Percentiles rank a stretch among this genome's conserved stretches.
Evolutionary conservation across 768 basidiomycete species (phyloP).

Genomic region (Tubosaeta sp.): DNA sequence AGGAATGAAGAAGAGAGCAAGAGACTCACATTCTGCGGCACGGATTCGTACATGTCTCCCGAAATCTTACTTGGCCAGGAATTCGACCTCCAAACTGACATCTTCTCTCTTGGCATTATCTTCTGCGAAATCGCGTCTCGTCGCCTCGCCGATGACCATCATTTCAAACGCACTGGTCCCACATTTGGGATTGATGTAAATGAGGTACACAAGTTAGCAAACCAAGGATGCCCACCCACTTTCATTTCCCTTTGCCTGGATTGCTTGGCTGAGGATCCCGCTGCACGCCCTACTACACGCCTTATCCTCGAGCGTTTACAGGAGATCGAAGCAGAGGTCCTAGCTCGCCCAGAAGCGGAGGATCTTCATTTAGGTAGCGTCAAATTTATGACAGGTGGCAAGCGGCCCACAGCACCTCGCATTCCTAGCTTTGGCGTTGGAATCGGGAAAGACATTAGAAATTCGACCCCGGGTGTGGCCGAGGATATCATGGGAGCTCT

Average conservation of each 20-base stretch:
- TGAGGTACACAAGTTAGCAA: constrained; percentile 67
- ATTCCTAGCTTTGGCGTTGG: constrained; percentile 86
- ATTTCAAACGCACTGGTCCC: constrained; percentile 76
- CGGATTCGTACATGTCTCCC: constrained; percentile 95
- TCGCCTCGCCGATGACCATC: constrained; percentile 76
- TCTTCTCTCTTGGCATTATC: constrained; percentile 90
- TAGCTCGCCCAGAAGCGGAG: constrained; percentile 60
- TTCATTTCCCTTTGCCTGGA: constrained; percentile 76
- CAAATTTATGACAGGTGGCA: constrained; percentile 71
- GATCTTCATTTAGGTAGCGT: constrained; percentile 82
- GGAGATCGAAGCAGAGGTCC: constrained; percentile 79
- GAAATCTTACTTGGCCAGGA: constrained; percentile 90
- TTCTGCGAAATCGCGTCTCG: constrained; percentile 89
- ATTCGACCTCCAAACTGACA: constrained; percentile 91
- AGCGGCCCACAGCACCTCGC: constrained; percentile 59
- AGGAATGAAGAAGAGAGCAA: constrained; percentile 87
- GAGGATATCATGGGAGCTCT: constrained; percentile 33
- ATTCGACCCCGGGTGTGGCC: constrained; percentile 27
- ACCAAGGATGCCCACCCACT: constrained; percentile 69
- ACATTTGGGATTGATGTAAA: constrained; percentile 70
- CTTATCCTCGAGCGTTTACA: constrained; percentile 76
- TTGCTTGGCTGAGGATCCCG: constrained; percentile 66
- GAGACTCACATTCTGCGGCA: constrained; percentile 83
- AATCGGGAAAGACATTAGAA: constrained; percentile 55
- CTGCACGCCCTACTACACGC: constrained; percentile 68